Evolutionary conservation across 148 eudicot species (phyloP), one percentile per base, ranked within the genome.

Genomic region (Dianthus caryophyllus): DNA sequence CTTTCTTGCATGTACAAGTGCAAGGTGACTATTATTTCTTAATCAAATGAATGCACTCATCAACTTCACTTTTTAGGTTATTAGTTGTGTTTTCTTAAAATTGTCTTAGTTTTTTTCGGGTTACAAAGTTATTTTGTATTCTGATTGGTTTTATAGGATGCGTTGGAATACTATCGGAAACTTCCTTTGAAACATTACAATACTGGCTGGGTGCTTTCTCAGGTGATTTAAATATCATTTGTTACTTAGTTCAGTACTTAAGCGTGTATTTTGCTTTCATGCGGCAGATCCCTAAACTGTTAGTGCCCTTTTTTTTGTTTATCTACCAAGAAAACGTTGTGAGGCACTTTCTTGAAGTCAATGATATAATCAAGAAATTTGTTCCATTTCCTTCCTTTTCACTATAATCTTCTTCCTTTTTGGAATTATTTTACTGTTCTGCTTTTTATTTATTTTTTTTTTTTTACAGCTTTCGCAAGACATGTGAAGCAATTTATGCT

Each of bases 171-270:
- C 54, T 95, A 84, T 73, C 81, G 77, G 50, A 85, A 87, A 74
- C 97, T 95, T 63, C 93, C 97, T 1, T 79, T 80, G 43, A 86
- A 88, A 53, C 99, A 95, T 74, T 95, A 88, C 65, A 82, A 87
- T 53, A 95, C 99, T 25, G 84, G 89, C 33, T 95, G 99, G 99
- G 99, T 90, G 65, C 99, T 90, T 74, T 90, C 91, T 48, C 99
- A 95, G 96, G 99, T 90, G 71, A 55, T 26, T 49, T 22, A 25
- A 27, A 12, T 8, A 2, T 11, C 48, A n/a, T 2, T 8, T 31
- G 18, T 57, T 11, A 48, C 56, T 20, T 26, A 7, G 26, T 14
- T 50, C 38, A 17, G 4, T 39, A n/a, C n/a, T n/a, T n/a, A n/a
- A n/a, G n/a, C n/a, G n/a, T 47, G 26, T 12, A 59, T 61, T 33